Percentiles rank a stretch among this genome's conserved stretches.
Evolutionary conservation across 495 filamentous ascomycete species (phyloP).

Genomic region (Apodospora peruviana): DNA sequence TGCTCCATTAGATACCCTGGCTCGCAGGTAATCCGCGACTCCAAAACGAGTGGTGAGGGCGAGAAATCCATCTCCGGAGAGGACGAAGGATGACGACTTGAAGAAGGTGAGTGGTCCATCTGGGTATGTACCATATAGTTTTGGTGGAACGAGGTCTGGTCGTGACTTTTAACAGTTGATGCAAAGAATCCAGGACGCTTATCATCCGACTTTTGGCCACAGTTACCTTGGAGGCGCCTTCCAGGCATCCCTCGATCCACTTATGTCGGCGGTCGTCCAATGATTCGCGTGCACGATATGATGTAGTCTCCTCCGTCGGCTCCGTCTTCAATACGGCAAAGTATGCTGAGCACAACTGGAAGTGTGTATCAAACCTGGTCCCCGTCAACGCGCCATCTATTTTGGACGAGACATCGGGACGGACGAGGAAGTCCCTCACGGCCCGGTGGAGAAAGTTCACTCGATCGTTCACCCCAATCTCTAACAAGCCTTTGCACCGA

Average conservation of each 20-base stretch:
- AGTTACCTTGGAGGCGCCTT: background rate
- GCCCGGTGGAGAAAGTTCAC: slow-evolving; percentile 2
- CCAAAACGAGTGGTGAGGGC: background rate
- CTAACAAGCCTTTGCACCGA: slow-evolving; percentile 1
- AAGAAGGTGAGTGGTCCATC: no score
- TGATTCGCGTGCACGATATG: no score
- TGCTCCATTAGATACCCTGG: no score
- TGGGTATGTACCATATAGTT: no score
- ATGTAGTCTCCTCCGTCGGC: background rate
- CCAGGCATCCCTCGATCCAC: background rate
- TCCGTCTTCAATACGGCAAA: background rate
- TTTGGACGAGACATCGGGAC: no score
- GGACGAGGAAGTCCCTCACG: background rate
- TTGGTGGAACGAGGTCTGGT: no score
- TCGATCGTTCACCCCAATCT: background rate
- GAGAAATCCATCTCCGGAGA: background rate
- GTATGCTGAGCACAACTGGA: background rate
- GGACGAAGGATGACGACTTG: no score
- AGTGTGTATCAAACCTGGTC: no score
- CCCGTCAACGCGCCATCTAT: no score
- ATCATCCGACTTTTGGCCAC: background rate
- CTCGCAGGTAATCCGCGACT: background rate
- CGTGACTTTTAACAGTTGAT: no score
- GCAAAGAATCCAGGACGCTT: no score
- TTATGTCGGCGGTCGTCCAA: no score